Percentiles rank a stretch among this genome's conserved stretches.
Evolutionary conservation across 805 yeast genomes (phyloP).

Genomic region (Suhomyces faveliae): DNA sequence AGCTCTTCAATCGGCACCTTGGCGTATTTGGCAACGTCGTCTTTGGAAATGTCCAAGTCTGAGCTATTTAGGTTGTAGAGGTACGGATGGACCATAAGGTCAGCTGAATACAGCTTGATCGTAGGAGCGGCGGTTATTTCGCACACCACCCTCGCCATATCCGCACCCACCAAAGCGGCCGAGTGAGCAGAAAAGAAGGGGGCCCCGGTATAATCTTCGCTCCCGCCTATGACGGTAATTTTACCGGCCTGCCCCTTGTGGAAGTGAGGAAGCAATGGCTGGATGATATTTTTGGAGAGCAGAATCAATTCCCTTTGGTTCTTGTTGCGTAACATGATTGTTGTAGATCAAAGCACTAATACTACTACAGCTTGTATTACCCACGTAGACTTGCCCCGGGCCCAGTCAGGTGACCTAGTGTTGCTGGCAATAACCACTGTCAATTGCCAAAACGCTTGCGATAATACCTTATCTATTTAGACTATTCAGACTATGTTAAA

Average conservation of each 20-base stretch:
- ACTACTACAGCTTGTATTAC: background rate
- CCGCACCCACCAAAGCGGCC: conserved; percentile 81
- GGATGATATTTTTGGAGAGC: conserved; percentile 58
- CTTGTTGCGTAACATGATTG: conserved; percentile 13
- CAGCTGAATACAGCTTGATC: conserved; percentile 86
- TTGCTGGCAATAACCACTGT: background rate
- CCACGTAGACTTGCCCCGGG: background rate
- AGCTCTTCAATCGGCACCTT: conserved; percentile 22
- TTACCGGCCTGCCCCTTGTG: conserved; percentile 94
- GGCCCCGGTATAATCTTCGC: conserved; percentile 96
- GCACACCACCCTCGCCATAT: conserved; percentile 87
- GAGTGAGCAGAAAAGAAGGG: conserved; percentile 90
- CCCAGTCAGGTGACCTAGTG: background rate
- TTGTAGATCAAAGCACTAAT: background rate
- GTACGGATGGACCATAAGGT: conserved; percentile 95
- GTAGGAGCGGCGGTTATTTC: conserved; percentile 73
- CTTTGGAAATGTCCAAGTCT: conserved; percentile 17
- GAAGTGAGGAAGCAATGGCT: conserved; percentile 68
- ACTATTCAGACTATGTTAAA: no score
- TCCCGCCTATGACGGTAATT: conserved; percentile 86
- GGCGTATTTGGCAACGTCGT: conserved; percentile 16
- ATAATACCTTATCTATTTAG: background rate
- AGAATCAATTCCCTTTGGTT: conserved; percentile 45
- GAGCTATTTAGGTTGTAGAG: conserved; percentile 49
- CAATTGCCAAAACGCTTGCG: background rate